Evolutionary conservation across 345 rosid genomes (phyloP), one percentile per base, ranked within the genome.

Genomic region (Lepidium africanum): DNA sequence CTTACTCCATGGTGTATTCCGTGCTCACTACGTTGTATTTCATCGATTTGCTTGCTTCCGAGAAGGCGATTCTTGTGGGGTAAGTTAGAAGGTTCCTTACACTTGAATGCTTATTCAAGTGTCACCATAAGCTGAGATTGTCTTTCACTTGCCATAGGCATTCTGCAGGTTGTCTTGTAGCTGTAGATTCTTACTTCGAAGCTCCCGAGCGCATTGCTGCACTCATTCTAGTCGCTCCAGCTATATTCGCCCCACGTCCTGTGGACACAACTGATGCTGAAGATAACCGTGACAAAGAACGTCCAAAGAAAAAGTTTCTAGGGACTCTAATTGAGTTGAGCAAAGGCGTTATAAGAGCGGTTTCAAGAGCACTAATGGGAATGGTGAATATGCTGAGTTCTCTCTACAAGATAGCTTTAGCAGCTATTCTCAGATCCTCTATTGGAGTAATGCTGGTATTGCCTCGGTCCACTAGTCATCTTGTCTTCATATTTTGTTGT

Each of bases 141-240:
- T 35, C 11, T 14, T 61, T 3, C 47, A 36, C 53, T 53, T 64
- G 48, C 58, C 52, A 33, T 81, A 90, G 98, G 78, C 97, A 88
- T 69, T 93, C 98, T 40, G 96, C 97, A 37, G 96, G 97, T 64
- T 82, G 86, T 30, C 85, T 87, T 81, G 88, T 90, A 40, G 96
- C 98, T 11, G 72, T 93, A 38, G 74, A 93, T 71, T 36, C 97
- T 19, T 93, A 93, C 75, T 85, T 88, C 69, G 90, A 93, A 81
- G 90, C 96, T 79, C 98, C 97, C 0, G 94, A 88, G 75, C 82
- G 96, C 19, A 63, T 93, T 59, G 94, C 90, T 61, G 98, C 96
- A 21, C 79, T 93, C 51, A 85, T 93, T 71, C 87, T 93, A 9
- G 81, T 90, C 58, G 96, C 97, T 54, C 98, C 98, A 30, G 96